Base-by-base conservation (phyloP, 2,329 filamentous ascomycete genomes). In the Albifimbria verrucaria region DNA sequence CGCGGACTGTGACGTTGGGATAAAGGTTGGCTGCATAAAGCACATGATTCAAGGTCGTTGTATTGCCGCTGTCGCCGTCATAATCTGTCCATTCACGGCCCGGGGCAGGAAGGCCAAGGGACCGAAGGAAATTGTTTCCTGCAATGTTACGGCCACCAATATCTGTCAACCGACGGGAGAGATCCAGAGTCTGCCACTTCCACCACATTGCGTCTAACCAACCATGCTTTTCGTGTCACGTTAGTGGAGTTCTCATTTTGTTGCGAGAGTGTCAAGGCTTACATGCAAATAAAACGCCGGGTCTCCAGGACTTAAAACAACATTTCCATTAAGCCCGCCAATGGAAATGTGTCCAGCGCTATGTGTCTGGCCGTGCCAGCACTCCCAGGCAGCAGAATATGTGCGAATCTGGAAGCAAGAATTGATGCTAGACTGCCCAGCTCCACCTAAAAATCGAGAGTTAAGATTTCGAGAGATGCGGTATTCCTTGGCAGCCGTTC, bases 131-230 rank as follows among this genome's bases (percentile, higher is more conserved):
- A 15, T 36, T 52, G 17, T 25, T 39, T n/a, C 24, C 39, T 7
- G 54, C 9, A 17, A 26, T 43, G 41, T 76, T 73, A 63, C 65
- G 68, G 7, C 55, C 55, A n/a, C 57, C 57, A 12, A 59, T 59
- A 17, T 59, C 57, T 4, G 55, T 56, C 42, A 59, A 48, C 1
- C 57, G 57, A 3, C 20, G 20, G 3, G 49, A 32, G 18, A 59
- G 52, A 25, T 57, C 53, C 20, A 28, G 53, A 23, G 51, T 39
- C 53, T 59, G 57, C 57, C 57, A 59, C 42, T 55, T 36, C 55
- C 56, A 58, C 57, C 57, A 59, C 22, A 58, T 52, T 21, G 48
- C 49, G 41, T 56, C 57, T 25, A 58, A 41, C 46, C 53, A 51
- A 12, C 54, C 48, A 43, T 58, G 56, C 45, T 59, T 9, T 32